phyloP scores from a whole-genome alignment of 352 stramenopile species.

The Phytophthora quininea region DNA sequence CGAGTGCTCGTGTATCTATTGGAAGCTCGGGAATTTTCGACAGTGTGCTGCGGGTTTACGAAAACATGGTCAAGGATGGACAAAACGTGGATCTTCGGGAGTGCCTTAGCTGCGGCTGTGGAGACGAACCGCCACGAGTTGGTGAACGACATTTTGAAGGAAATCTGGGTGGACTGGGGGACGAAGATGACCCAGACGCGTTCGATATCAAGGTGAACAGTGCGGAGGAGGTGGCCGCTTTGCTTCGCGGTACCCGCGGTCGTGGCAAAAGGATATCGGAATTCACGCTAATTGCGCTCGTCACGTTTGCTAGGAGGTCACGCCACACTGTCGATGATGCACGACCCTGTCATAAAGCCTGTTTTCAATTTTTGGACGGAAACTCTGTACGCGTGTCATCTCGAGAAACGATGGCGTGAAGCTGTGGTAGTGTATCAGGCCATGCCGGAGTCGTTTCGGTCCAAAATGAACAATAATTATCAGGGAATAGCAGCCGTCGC shows the following conservation, averaged over 20 bases:
- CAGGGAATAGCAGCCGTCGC: no score
- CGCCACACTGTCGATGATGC: neutral
- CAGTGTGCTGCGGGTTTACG: slow-evolving; percentile 1
- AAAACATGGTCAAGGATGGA: neutral
- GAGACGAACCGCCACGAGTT: neutral
- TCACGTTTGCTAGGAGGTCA: slow-evolving; percentile 7
- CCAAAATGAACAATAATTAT: no score
- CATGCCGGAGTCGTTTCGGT: no score
- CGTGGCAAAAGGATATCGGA: neutral
- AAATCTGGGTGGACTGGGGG: neutral
- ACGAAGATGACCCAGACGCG: neutral
- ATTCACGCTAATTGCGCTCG: slow-evolving; percentile 4
- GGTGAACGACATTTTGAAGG: neutral
- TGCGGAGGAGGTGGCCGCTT: neutral
- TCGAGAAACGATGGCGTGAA: no score
- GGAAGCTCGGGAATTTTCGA: neutral
- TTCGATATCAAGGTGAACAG: neutral
- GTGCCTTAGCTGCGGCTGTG: slow-evolving; percentile 8
- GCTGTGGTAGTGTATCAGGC: slow-evolving; percentile 1
- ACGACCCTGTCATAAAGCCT: neutral
- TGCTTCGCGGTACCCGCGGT: neutral
- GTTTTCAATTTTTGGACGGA: no score
- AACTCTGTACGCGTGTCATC: no score
- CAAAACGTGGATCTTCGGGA: neutral
- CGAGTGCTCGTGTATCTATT: slow-evolving; percentile 1